These are phyloP conservation scores for Aschersonia sp. DNA, from an alignment of 2,329 filamentous ascomycete species.

Conservation along the genomic window DNA sequence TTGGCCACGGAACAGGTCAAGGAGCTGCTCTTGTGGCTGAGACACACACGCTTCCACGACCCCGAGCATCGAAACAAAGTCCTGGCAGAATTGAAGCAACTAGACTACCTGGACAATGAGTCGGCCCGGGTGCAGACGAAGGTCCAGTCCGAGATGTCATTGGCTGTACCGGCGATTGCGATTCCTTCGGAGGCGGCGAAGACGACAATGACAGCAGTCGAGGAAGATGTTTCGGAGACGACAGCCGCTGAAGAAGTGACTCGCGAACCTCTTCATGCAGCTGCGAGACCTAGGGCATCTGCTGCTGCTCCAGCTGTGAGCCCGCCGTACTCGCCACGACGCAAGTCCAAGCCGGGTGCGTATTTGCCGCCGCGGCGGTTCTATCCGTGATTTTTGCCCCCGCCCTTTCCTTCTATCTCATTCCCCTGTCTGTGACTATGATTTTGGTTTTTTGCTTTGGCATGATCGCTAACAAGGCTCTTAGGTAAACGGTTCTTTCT, in stretches of 20 bases:
- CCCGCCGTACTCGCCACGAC: too few species aligned
- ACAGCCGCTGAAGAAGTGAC: too few species aligned
- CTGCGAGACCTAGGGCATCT: too few species aligned
- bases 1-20: background rate
- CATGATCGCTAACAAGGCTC: background rate
- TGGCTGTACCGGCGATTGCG: background rate
- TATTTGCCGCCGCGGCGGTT: too few species aligned
- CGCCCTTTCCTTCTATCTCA: background rate
- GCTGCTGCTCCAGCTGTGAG: too few species aligned
- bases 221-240: too few species aligned
- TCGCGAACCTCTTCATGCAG: too few species aligned
- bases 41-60: slow-evolving; percentile 12
- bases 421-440: background rate
- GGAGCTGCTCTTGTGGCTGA: slow-evolving; percentile 10
- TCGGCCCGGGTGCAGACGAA: slow-evolving; percentile 7
- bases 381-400: too few species aligned
- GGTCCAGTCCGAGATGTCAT: slow-evolving; percentile 4
- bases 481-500: slow-evolving; percentile 14
- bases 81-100: slow-evolving; percentile 6
- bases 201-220: too few species aligned
- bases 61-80: slow-evolving; percentile 5
- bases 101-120: slow-evolving; percentile 8
- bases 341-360: too few species aligned
- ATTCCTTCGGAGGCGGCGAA: background rate
- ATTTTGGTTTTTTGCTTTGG: background rate